A percentile compares a stretch with the other conserved stretches of the same genome.
Conservation (phyloP, 805 yeast species). For the Candida dendrica region DNA sequence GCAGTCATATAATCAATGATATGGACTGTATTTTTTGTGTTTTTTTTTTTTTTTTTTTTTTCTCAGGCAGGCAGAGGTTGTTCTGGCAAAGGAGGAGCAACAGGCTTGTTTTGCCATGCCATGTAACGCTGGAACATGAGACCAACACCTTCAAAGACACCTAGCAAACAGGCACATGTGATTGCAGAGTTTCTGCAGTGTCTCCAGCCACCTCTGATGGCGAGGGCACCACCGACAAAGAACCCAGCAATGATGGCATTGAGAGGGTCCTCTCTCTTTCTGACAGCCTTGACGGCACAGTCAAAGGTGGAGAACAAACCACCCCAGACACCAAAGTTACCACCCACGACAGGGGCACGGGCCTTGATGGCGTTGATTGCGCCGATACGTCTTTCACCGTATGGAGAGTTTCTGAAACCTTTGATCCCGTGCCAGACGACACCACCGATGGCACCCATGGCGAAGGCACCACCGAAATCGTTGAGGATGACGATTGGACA, state of each 20-base stretch:
- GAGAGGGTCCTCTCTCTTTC: conserved; percentile 98
- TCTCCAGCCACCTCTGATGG: conserved; percentile 97
- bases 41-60: no score
- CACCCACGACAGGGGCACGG: conserved; percentile 97
- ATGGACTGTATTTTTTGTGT: no score
- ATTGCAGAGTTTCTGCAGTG: conserved; percentile 95
- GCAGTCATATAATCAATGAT: no score
- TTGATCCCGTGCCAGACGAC: conserved; percentile 98
- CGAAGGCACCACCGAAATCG: conserved; percentile 98
- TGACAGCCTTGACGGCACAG: conserved; percentile 89
- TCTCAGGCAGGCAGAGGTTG: conserved; percentile 8
- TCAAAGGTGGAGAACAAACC: conserved; percentile 94
- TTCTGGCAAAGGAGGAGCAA: conserved; percentile 52
- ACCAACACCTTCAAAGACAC: conserved; percentile 97
- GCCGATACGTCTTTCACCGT: conserved; percentile 91
- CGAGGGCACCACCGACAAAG: conserved; percentile 95
- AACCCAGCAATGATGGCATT: conserved; percentile 97
- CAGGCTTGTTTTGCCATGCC: conserved; percentile 76
- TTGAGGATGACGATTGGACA: conserved; percentile 94
- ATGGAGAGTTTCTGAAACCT: conserved; percentile 96
- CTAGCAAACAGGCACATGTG: conserved; percentile 94
- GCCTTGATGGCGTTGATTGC: conserved; percentile 87
- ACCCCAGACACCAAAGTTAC: conserved; percentile 99
- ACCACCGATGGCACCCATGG: conserved; percentile 99
- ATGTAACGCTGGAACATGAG: conserved; percentile 87